Percentiles rank a stretch among this genome's conserved stretches.
Evolutionary conservation across 768 basidiomycete genomes (phyloP).

Genomic region (Xanthoconium purpureum): DNA sequence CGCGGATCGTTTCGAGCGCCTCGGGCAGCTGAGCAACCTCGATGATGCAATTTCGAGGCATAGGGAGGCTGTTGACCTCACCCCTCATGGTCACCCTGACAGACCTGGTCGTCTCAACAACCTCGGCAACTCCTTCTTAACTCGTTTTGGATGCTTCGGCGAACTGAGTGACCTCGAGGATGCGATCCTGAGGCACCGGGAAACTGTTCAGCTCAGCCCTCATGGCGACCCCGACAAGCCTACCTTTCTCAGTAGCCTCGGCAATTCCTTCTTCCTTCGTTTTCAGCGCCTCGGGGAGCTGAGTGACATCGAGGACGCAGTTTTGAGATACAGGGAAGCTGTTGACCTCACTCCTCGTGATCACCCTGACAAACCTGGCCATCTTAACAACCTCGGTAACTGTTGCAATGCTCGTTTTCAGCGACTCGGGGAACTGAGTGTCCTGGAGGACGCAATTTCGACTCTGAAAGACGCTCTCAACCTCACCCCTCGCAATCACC

Average conservation of each 20-base stretch:
- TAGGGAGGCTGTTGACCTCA: neutral
- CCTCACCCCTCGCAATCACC: neutral
- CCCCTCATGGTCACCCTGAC: neutral
- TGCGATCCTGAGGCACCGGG: neutral
- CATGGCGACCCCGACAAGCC: neutral
- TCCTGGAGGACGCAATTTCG: neutral
- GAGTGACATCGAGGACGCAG: neutral
- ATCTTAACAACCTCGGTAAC: neutral
- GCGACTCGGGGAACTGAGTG: neutral
- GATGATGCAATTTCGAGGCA: neutral
- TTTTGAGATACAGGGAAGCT: neutral
- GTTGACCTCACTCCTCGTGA: neutral
- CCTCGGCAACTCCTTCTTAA: neutral
- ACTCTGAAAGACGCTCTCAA: neutral
- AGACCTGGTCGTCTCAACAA: neutral
- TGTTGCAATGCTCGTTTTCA: neutral
- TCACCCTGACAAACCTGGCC: neutral
- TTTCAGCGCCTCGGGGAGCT: neutral
- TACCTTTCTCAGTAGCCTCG: neutral
- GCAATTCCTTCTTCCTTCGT: neutral
- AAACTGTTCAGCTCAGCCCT: neutral
- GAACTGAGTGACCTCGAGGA: neutral
- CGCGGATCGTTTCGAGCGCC: neutral
- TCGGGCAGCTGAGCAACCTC: neutral
- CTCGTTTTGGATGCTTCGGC: neutral